These are phyloP conservation scores for Termitomyces sp. DNA, from an alignment of 768 basidiomycete species.

Conservation along the genomic window DNA sequence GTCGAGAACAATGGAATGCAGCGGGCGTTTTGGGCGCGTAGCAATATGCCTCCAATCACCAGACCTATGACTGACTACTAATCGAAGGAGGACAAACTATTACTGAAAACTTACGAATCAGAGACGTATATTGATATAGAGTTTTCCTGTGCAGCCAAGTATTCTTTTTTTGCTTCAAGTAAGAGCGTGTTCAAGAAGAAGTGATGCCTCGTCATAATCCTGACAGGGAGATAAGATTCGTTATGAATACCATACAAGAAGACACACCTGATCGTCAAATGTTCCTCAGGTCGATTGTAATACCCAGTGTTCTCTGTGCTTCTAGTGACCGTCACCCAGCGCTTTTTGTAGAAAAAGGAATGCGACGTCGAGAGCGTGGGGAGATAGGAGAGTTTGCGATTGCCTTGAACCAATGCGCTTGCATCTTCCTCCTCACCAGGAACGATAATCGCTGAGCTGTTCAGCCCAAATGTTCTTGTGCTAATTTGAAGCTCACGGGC, in stretches of 20 bases:
- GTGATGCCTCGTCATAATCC: slow-evolving; percentile 38
- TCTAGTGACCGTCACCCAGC: slow-evolving; percentile 22
- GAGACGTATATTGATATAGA: slow-evolving; percentile 38
- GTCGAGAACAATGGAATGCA: slow-evolving; percentile 66
- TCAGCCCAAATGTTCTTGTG: slow-evolving; percentile 26
- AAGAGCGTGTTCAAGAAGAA: slow-evolving; percentile 32
- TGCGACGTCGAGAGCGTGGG: slow-evolving; percentile 27
- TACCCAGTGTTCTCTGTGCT: slow-evolving; percentile 5
- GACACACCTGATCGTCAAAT: slow-evolving; percentile 42
- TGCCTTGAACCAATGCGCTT: slow-evolving; percentile 4
- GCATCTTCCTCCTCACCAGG: slow-evolving; percentile 21
- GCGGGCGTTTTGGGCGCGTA: slow-evolving; percentile 54
- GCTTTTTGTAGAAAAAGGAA: slow-evolving; percentile 24
- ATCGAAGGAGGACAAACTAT: neutral
- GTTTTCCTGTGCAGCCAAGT: slow-evolving; percentile 31
- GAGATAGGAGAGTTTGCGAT: slow-evolving; percentile 25
- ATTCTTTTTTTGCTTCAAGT: slow-evolving; percentile 33
- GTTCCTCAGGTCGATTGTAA: slow-evolving; percentile 24
- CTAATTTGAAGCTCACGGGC: slow-evolving; percentile 44
- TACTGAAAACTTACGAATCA: slow-evolving; percentile 25
- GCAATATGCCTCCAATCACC: slow-evolving; percentile 46
- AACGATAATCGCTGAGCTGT: slow-evolving; percentile 18
- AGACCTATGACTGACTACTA: slow-evolving; percentile 32
- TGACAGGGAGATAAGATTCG: slow-evolving; percentile 9
- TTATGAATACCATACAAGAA: slow-evolving; percentile 44